phyloP scores from a whole-genome alignment of 2,329 filamentous ascomycete genomes.

The Fusarium sp. region DNA sequence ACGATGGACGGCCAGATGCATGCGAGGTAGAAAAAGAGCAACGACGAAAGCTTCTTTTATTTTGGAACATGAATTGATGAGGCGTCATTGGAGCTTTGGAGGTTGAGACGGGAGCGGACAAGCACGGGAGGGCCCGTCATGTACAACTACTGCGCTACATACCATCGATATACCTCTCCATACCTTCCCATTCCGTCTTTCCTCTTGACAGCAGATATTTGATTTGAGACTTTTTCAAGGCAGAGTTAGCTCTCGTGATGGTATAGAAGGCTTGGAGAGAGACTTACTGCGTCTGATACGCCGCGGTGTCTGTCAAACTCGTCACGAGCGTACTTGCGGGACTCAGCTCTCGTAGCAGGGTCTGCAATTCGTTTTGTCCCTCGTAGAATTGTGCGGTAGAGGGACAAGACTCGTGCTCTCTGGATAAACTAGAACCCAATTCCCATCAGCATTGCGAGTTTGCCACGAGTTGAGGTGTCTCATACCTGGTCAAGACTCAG shows the following conservation, averaged over 20 bases:
- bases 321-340: slow-evolving; percentile 65
- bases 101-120: slow-evolving; percentile 14
- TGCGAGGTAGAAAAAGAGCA: slow-evolving; percentile 12
- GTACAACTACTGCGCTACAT: slow-evolving; percentile 51
- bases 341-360: slow-evolving; percentile 64
- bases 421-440: slow-evolving; percentile 65
- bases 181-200: slow-evolving; percentile 73
- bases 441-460: slow-evolving; percentile 8
- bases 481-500: slow-evolving; percentile 70
- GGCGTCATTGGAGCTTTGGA: slow-evolving; percentile 7
- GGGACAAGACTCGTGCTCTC: slow-evolving; percentile 63
- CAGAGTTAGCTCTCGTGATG: slow-evolving; percentile 14
- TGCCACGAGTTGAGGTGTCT: neutral
- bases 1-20: slow-evolving; percentile 2
- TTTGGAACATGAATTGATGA: slow-evolving; percentile 10
- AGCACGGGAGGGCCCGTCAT: slow-evolving; percentile 29
- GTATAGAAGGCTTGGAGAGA: slow-evolving; percentile 9
- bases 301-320: slow-evolving; percentile 70
- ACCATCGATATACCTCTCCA: slow-evolving; percentile 60
- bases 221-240: slow-evolving; percentile 62
- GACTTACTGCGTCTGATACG: slow-evolving; percentile 67
- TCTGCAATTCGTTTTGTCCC: slow-evolving; percentile 65
- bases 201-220: slow-evolving; percentile 73
- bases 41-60: neutral
- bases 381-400: slow-evolving; percentile 70